Evolutionary conservation across 2,329 filamentous ascomycete species (phyloP).

Genomic region (Bipolaris gigantea): DNA sequence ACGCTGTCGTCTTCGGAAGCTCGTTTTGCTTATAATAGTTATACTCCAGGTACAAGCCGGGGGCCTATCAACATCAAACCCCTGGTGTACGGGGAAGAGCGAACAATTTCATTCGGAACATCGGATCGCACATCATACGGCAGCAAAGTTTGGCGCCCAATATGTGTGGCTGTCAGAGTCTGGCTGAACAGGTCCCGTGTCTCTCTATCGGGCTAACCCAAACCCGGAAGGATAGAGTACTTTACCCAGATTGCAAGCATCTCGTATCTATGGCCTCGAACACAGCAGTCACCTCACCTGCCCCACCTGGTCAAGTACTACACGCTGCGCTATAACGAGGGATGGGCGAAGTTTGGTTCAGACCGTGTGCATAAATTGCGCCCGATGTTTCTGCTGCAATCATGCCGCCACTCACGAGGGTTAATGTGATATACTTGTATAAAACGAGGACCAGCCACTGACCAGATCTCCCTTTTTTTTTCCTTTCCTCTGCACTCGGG

Average conservation of each 20-base stretch:
- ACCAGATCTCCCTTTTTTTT: background rate
- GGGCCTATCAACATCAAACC: background rate
- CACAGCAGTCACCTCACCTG: slow-evolving; percentile 2
- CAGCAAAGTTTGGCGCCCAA: slow-evolving; percentile 1
- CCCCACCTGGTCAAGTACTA: background rate
- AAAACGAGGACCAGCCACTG: slow-evolving; percentile 2
- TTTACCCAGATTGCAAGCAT: slow-evolving; percentile 23
- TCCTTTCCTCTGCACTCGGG: background rate
- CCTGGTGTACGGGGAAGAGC: background rate
- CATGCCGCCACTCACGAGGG: background rate
- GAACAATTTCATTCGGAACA: background rate
- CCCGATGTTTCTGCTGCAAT: slow-evolving; percentile 7
- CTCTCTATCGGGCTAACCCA: background rate
- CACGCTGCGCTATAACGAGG: slow-evolving; percentile 10
- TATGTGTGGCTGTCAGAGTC: slow-evolving; percentile 3
- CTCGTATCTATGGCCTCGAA: slow-evolving; percentile 20
- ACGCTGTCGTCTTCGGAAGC: too few relatives aligned
- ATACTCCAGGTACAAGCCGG: background rate
- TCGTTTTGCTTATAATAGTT: background rate
- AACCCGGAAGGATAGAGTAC: background rate
- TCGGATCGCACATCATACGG: slow-evolving; percentile 9
- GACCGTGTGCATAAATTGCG: slow-evolving; percentile 14
- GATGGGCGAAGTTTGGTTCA: slow-evolving; percentile 7
- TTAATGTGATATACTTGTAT: background rate
- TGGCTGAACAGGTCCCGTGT: background rate